Percentiles rank a stretch among this genome's conserved stretches.
These are phyloP conservation scores for Allium sativum DNA, from an alignment of 106 monocot species.

Conservation along the genomic window DNA sequence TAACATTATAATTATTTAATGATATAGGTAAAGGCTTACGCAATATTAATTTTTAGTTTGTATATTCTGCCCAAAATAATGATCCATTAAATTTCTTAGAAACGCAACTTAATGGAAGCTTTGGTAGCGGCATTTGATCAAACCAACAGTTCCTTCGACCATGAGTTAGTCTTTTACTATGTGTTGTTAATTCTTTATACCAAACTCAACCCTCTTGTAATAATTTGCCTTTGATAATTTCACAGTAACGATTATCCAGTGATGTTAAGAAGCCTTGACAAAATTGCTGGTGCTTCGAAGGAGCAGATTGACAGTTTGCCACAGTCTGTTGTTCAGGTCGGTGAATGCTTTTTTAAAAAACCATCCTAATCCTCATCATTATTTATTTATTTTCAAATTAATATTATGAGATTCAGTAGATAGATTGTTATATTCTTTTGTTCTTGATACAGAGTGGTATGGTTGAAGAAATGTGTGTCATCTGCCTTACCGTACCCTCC, in stretches of 20 bases:
- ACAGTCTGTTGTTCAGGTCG: conserved; percentile 58
- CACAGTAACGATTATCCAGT: conserved; percentile 62
- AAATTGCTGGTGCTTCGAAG: conserved; percentile 49
- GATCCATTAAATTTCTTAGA: conserved; percentile 14
- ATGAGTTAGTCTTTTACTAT: conserved; percentile 28
- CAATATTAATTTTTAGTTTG: too few species aligned
- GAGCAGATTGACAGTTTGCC: conserved; percentile 80
- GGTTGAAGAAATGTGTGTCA: conserved; percentile 48
- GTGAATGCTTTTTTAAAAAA: background rate
- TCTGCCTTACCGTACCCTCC: conserved; percentile 65
- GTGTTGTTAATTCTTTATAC: background rate
- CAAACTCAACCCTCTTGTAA: too few species aligned
- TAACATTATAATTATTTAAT: too few species aligned
- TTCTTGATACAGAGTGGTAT: conserved; percentile 16
- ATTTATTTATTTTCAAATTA: background rate
- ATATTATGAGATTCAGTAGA: too few species aligned
- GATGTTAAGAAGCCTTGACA: conserved; percentile 47
- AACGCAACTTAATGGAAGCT: conserved; percentile 40
- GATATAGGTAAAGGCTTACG: too few species aligned
- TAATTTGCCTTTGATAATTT: too few species aligned
- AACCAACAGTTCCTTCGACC: conserved; percentile 13
- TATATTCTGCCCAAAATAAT: too few species aligned
- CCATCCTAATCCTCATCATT: too few species aligned
- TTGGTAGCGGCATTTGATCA: conserved; percentile 39
- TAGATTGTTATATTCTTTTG: too few species aligned